phyloP scores from a whole-genome alignment of 2,329 filamentous ascomycete genomes.

The Colletotrichum sp. region DNA sequence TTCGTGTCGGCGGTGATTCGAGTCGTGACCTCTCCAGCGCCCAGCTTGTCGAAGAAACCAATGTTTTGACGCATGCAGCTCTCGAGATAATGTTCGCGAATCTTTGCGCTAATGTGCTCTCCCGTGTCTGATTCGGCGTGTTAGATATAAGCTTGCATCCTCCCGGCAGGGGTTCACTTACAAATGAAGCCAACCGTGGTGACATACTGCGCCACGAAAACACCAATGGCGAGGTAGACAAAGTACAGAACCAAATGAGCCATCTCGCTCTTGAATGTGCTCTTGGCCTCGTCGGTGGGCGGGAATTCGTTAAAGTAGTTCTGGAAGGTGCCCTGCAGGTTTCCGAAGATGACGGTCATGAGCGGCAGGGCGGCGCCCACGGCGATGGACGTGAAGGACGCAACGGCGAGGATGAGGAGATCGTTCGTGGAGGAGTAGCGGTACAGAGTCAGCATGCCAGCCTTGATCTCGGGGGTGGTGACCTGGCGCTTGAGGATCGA shows the following conservation, averaged over 20 bases:
- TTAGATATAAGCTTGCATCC: background rate
- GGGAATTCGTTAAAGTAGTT: conserved; percentile 51
- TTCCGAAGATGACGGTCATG: conserved; percentile 84
- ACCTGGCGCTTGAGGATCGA: conserved; percentile 73
- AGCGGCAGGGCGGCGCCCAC: conserved; percentile 78
- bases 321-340: conserved; percentile 75
- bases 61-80: conserved; percentile 90
- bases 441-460: conserved; percentile 70
- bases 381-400: conserved; percentile 69
- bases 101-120: conserved; percentile 79
- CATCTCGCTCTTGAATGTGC: conserved; percentile 66
- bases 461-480: conserved; percentile 65
- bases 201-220: conserved; percentile 80
- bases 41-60: conserved; percentile 90
- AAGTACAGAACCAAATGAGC: conserved; percentile 78
- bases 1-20: conserved; percentile 95
- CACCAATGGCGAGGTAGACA: conserved; percentile 81
- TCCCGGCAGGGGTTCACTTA: conserved; percentile 14
- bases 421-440: conserved; percentile 74
- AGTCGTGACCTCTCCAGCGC: conserved; percentile 91
- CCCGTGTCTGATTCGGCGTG: conserved; percentile 58
- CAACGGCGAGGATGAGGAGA: conserved; percentile 65
- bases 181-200: conserved; percentile 88
- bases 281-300: conserved; percentile 44
- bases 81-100: conserved; percentile 82